These are phyloP conservation scores for Fusarium goolgardi DNA, from an alignment of 2,329 filamentous ascomycete genomes.

Conservation along the genomic window DNA sequence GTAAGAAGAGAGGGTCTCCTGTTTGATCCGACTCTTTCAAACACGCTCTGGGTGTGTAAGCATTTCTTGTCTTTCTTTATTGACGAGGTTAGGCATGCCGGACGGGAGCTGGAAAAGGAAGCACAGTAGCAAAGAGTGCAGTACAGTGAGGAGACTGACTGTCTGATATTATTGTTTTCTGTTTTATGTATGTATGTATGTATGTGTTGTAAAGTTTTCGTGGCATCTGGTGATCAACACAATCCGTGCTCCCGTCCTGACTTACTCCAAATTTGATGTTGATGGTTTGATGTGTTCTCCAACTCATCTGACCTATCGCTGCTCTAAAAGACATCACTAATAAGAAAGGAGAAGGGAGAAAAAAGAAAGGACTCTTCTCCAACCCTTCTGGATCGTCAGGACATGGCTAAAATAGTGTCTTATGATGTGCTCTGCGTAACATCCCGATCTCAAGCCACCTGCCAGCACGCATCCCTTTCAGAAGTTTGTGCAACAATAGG, in stretches of 20 bases:
- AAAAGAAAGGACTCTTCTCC: slow-evolving; percentile 18
- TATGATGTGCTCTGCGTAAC: slow-evolving; percentile 25
- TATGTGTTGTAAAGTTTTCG: background rate
- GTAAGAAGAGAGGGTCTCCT: slow-evolving; percentile 36
- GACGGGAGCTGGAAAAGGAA: slow-evolving; percentile 24
- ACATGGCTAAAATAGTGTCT: slow-evolving; percentile 17
- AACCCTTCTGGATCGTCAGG: slow-evolving; percentile 16
- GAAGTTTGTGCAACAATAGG: background rate
- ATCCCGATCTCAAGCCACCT: slow-evolving; percentile 10
- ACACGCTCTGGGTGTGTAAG: slow-evolving; percentile 37
- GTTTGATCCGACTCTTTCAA: slow-evolving; percentile 28
- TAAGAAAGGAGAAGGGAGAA: background rate
- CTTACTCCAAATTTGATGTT: slow-evolving; percentile 29
- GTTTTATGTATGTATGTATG: background rate
- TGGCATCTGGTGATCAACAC: slow-evolving; percentile 16
- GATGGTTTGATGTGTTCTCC: slow-evolving; percentile 26
- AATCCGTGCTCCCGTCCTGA: slow-evolving; percentile 20
- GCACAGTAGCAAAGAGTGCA: slow-evolving; percentile 14
- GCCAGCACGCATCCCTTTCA: slow-evolving; percentile 18
- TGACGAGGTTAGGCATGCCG: slow-evolving; percentile 8
- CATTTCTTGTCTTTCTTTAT: background rate
- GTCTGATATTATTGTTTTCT: background rate
- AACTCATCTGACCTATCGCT: slow-evolving; percentile 17
- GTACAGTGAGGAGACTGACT: slow-evolving; percentile 7
- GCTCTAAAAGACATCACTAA: background rate